phyloP scores from a whole-genome alignment of 306 rosid species.

The Hylodesmum podocarpum region DNA sequence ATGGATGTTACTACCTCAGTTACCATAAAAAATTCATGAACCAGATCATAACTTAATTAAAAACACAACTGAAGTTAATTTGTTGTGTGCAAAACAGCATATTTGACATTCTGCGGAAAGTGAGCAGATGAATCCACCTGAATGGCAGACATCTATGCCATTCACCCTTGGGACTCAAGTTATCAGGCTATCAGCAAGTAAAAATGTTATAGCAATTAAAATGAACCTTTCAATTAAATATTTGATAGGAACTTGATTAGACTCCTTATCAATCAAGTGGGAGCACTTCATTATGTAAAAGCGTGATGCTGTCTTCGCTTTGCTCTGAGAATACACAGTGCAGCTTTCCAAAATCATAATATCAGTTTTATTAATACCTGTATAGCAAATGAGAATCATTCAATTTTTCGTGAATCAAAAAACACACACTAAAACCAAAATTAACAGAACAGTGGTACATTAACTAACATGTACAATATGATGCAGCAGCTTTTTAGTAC shows the following conservation, averaged over 20 bases:
- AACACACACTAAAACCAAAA: neutral
- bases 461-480: constrained; percentile 26
- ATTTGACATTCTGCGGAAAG: neutral
- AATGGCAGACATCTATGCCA: constrained; percentile 16
- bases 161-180: constrained; percentile 19
- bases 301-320: constrained; percentile 60
- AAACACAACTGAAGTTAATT: neutral
- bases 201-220: neutral
- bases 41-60: neutral
- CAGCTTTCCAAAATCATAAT: constrained; percentile 56
- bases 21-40: constrained; percentile 12
- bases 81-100: neutral
- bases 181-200: constrained; percentile 19
- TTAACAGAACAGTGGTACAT: constrained; percentile 7
- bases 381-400: constrained; percentile 26
- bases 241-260: constrained; percentile 48
- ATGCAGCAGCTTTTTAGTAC: neutral
- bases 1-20: neutral
- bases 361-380: constrained; percentile 59
- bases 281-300: constrained; percentile 66
- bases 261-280: constrained; percentile 30
- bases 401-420: constrained; percentile 11
- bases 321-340: constrained; percentile 59
- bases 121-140: neutral
- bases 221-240: constrained; percentile 61